Base-by-base conservation (phyloP, 1,139 yeast genomes). In the Suhomyces atakaporum region DNA sequence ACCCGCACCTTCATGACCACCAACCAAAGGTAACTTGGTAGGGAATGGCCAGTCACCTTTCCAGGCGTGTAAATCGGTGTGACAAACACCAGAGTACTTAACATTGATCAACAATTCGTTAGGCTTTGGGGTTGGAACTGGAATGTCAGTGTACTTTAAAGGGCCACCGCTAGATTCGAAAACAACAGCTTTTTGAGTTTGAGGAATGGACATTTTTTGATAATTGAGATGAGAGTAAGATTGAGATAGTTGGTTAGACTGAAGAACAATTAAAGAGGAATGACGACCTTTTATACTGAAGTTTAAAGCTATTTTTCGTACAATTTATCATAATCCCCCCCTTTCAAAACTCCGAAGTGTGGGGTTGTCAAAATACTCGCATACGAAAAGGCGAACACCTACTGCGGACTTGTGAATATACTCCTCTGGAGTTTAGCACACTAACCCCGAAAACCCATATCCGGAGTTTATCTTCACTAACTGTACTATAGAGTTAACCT, bases 1-100 rank as follows among this genome's bases (percentile, higher is more conserved):
- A 63, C 94, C 94, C 25, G 90, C 89, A 66, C 92, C 92, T 66
- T 84, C 94, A 70, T 84, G 94, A 54, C 94, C 94, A 46, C 88
- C 89, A 36, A 82, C 86, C 49, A 81, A 66, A 15, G 88, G 88
- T 46, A 78, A 69, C 62, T 81, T 81, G 47, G 81, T 75, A 37
- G 66, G 67, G 51, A 79, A 60, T 40, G 84, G 84, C 84, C 84
- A 81, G 62, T 81, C 87, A 47, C 84, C 85, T 58, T 79, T 75
- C 83, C 83, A 79, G 46, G 84, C 84, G 62, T 80, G 86, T 58
- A 81, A 69, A 54, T 79, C 85, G 29, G 83, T 78, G 63, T 78
- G 85, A 60, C 84, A 79, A 31, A 79, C 84, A 54, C 84, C 84
- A 16, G 84, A 75, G 66, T 76, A 81, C 61, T 74, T 73, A 58